Conservation (phyloP, 306 rosid species). For the Rubus parviflorus region DNA sequence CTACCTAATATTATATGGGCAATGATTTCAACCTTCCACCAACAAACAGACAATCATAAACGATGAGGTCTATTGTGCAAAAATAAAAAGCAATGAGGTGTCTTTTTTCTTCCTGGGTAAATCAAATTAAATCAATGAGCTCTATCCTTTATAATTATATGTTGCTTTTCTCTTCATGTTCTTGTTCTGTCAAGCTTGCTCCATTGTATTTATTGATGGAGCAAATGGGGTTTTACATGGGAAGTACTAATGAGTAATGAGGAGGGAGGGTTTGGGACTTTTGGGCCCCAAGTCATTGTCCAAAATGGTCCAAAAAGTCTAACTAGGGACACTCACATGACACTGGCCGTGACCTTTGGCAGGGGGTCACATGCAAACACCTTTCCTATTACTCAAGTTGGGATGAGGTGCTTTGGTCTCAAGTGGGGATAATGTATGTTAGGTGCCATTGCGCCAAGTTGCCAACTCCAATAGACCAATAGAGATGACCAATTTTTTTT, state of each 20-base stretch:
- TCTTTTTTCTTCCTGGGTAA: neutral
- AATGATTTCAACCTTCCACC: constrained; percentile 8
- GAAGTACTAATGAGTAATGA: neutral
- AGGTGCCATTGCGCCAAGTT: too few species aligned
- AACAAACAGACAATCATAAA: neutral
- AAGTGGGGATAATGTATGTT: neutral
- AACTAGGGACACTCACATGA: constrained; percentile 21
- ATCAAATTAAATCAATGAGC: neutral
- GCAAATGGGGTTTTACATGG: neutral
- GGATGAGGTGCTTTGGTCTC: neutral
- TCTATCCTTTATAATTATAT: neutral
- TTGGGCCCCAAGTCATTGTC: constrained; percentile 18
- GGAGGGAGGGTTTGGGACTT: neutral
- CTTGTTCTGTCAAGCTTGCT: neutral
- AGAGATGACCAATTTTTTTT: too few species aligned
- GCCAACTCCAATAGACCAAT: too few species aligned
- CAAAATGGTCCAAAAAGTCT: neutral
- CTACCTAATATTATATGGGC: neutral
- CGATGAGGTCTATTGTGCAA: neutral
- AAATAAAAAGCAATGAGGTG: neutral
- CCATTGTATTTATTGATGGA: neutral
- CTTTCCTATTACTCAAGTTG: neutral
- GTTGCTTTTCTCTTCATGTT: neutral
- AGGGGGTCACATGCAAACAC: constrained; percentile 26
- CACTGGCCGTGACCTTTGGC: constrained; percentile 4